Evolutionary conservation across 306 rosid genomes (phyloP), one percentile per base, ranked within the genome.

Genomic region (Medicago arabica): DNA sequence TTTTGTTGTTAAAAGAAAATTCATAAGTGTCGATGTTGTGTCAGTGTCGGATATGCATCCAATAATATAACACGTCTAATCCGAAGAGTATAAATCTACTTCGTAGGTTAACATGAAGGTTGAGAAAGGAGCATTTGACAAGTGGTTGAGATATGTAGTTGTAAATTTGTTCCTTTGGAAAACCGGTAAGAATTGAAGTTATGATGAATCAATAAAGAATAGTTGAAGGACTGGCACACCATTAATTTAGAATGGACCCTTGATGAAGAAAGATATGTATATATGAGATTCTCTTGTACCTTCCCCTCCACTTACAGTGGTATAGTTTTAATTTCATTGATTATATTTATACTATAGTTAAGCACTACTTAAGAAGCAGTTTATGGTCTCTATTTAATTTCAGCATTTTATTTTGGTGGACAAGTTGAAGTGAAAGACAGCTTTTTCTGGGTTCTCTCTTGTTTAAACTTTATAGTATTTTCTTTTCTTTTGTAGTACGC

Each of bases 331-430:
- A 62, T 69, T 44, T 61, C 9, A 15, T 46, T 58, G 31, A 84
- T 9, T 39, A 55, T 66, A 50, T 5, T 9, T 39, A 55, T 66
- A 50, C 11, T 23, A 60, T 13, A 60, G 11, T 23, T 23, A 23
- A 23, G 23, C 23, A 21, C 23, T 21, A 21, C 23, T 59, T 59
- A 19, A 73, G n/a, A n/a, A n/a, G 34, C 36, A 73, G 75, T 63
- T 73, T 61, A 81, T 47, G 87, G 83, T 44, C 59, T 84, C 63
- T 77, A 50, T 84, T 80, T 49, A 61, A 43, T 76, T 76, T 77
- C 18, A 31, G 9, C 36, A 12, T 66, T 41, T 65, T 50, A 57
- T 34, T 69, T 50, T 61, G 61, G 75, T 38, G 61, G 80, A 77
- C 78, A 67, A 54, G 15, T 73, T 72, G 62, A 63, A 68, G 72